These are phyloP conservation scores for Cenchrus fungigraminus DNA, from an alignment of 176 grass and related monocot species.

Conservation along the genomic window DNA sequence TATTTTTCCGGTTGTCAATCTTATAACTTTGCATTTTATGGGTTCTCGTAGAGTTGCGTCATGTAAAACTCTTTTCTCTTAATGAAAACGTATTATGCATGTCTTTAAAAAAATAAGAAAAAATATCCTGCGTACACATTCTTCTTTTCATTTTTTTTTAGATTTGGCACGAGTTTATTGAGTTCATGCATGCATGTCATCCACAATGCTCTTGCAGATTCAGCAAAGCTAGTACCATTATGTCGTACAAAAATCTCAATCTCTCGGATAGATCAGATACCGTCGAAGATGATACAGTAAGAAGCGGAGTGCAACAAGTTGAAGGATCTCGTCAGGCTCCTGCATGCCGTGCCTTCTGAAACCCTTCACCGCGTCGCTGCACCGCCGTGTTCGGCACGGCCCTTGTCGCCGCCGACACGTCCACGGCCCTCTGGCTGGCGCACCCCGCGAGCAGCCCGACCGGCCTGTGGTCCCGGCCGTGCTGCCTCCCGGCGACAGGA, in stretches of 20 bases:
- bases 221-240: neutral
- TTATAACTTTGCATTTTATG: too few relatives aligned
- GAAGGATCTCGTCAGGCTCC: neutral
- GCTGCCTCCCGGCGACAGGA: slow-evolving; percentile 14
- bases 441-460: slow-evolving; percentile 67
- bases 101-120: too few relatives aligned
- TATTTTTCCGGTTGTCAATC: too few relatives aligned
- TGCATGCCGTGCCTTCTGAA: neutral
- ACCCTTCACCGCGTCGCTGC: neutral
- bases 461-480: slow-evolving; percentile 17
- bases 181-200: neutral
- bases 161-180: neutral
- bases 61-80: too few relatives aligned
- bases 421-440: slow-evolving; percentile 65
- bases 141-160: neutral
- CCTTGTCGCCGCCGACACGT: slow-evolving; percentile 40
- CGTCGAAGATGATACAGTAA: neutral
- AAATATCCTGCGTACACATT: too few relatives aligned
- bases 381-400: neutral
- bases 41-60: too few relatives aligned
- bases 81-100: too few relatives aligned
- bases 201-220: neutral
- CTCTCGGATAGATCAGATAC: neutral
- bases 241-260: too few relatives aligned
- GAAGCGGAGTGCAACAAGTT: neutral